Evolutionary conservation across 768 basidiomycete species (phyloP).

Genomic region (Tremella fuciformis): DNA sequence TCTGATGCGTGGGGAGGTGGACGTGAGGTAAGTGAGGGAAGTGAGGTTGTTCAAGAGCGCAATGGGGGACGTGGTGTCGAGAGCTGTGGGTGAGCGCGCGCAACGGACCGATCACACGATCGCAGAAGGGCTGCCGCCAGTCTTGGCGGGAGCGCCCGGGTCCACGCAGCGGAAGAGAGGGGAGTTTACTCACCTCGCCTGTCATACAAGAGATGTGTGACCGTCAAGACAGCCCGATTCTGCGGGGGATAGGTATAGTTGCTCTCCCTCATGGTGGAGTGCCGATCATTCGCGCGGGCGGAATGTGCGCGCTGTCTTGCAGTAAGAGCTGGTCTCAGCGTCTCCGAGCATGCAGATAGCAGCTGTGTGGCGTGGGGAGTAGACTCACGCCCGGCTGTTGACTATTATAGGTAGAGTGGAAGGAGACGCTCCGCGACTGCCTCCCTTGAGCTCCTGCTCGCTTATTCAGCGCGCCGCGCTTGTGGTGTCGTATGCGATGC

Average conservation of each 20-base stretch:
- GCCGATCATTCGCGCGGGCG: not conserved
- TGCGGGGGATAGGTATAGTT: slow-evolving; percentile 93
- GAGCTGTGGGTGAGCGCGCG: slow-evolving; percentile 30
- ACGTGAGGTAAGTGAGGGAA: slow-evolving; percentile 92
- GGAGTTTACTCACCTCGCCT: slow-evolving; percentile 67
- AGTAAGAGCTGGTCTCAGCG: no score
- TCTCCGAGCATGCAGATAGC: no score
- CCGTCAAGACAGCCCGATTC: slow-evolving; percentile 91
- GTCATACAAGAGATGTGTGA: slow-evolving; percentile 91
- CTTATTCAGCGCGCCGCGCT: no score
- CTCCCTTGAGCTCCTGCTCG: no score
- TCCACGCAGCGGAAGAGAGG: not conserved
- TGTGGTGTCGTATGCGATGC: no score
- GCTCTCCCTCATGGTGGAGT: slow-evolving; percentile 73
- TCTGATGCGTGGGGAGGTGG: slow-evolving; percentile 92
- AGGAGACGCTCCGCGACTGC: no score
- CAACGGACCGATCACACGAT: not conserved
- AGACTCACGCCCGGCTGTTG: no score
- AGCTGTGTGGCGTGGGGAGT: no score
- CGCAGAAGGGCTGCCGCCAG: not conserved
- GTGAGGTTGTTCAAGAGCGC: slow-evolving; percentile 87
- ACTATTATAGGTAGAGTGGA: no score
- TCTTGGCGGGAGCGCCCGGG: no score
- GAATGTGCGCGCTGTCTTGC: no score
- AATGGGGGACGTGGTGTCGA: slow-evolving; percentile 53